Percentiles rank a stretch among this genome's conserved stretches.
Conservation (phyloP, 2,329 filamentous ascomycete species). For the Xylariaceae sp. region DNA sequence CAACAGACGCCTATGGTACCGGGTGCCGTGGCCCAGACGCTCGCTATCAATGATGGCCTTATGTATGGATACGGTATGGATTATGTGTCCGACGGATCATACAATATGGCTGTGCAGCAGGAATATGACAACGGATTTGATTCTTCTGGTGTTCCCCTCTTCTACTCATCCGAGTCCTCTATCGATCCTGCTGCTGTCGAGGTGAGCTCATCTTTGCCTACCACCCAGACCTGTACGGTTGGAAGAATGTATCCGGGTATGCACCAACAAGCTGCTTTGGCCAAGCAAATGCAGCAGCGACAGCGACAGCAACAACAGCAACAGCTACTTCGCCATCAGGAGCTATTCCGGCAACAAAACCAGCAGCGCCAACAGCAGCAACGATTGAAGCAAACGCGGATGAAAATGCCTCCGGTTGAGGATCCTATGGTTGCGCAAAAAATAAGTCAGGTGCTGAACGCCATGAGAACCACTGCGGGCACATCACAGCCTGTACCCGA, state of each 20-base stretch:
- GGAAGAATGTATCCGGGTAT: constrained; percentile 87
- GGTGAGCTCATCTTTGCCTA: constrained; percentile 37
- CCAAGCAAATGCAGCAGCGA: constrained; percentile 42
- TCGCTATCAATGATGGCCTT: constrained; percentile 65
- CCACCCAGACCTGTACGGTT: constrained; percentile 48
- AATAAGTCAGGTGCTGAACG: constrained; percentile 86
- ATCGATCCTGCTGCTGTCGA: constrained; percentile 72
- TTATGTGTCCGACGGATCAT: constrained; percentile 35
- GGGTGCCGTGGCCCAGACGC: constrained; percentile 72
- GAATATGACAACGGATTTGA: constrained; percentile 68
- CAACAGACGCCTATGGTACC: constrained; percentile 92
- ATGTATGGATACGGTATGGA: constrained; percentile 48
- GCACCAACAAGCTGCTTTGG: constrained; percentile 79
- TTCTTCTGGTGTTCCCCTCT: constrained; percentile 56
- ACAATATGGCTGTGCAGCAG: constrained; percentile 51
- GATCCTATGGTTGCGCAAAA: constrained; percentile 83
- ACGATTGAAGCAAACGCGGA: constrained; percentile 36
- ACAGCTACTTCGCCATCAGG: constrained; percentile 23
- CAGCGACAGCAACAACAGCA: background rate
- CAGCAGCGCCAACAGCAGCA: constrained; percentile 37
- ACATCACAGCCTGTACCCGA: constrained; percentile 48
- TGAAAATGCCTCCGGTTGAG: constrained; percentile 48
- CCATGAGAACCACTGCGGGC: constrained; percentile 73
- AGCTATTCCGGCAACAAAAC: constrained; percentile 30
- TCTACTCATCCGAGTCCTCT: constrained; percentile 34